These are phyloP conservation scores for Scalesia atractyloides DNA, from an alignment of 129 eudicot genomes.

Conservation along the genomic window DNA sequence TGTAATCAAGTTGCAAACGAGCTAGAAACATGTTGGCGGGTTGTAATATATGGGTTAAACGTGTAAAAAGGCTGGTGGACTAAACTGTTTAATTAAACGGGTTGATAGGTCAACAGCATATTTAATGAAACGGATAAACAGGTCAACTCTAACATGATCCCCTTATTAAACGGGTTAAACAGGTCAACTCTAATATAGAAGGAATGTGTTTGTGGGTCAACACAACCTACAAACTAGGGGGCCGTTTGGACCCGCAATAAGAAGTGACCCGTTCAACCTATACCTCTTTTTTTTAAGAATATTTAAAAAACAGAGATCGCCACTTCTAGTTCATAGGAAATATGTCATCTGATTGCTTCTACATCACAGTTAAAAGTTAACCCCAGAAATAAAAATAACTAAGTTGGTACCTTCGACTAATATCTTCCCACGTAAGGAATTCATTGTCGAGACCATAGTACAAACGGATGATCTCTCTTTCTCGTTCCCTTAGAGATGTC, in stretches of 20 bases:
- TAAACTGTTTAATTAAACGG: too few species aligned
- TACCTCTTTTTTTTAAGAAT: too few species aligned
- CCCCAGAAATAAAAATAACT: background rate
- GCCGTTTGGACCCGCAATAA: background rate
- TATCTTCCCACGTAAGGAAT: conserved; percentile 96
- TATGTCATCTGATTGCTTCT: background rate
- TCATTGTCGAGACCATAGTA: conserved; percentile 90
- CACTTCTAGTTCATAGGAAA: background rate
- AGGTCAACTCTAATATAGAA: background rate
- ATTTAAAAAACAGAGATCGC: too few species aligned
- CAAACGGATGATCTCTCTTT: conserved; percentile 72
- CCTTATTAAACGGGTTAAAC: background rate
- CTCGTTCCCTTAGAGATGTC: conserved; percentile 66
- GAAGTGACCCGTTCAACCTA: background rate
- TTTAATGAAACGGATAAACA: background rate
- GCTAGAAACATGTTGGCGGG: too few species aligned
- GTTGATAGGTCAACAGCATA: too few species aligned
- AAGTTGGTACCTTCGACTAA: conserved; percentile 62
- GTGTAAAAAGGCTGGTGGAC: too few species aligned
- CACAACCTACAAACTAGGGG: background rate
- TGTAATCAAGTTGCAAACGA: too few species aligned
- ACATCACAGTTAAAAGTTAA: background rate
- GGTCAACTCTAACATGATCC: background rate
- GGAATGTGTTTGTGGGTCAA: conserved; percentile 4
- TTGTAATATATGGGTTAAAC: too few species aligned